A percentile compares a stretch with the other conserved stretches of the same genome.
Conservation (phyloP, 129 eudicot genomes). For the Heracleum sosnowskyi region DNA sequence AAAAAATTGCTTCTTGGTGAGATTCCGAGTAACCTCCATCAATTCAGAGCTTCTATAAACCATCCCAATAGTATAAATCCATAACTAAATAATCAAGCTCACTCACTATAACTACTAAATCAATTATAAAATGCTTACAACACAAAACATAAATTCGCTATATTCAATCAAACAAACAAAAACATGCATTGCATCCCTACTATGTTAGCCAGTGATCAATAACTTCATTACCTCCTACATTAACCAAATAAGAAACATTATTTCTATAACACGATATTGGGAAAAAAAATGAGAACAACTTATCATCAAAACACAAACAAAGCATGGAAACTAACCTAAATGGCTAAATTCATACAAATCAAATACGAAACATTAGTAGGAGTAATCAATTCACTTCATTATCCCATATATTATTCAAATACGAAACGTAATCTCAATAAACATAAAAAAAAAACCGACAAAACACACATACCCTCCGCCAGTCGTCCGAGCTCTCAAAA, state of each 20-base stretch:
- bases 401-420: background rate
- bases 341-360: background rate
- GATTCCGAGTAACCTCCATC: background rate
- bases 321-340: background rate
- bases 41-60: background rate
- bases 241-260: background rate
- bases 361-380: background rate
- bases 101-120: background rate
- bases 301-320: background rate
- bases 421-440: background rate
- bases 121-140: background rate
- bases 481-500: conserved; percentile 12
- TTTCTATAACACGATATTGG: background rate
- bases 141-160: background rate
- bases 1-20: background rate
- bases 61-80: background rate
- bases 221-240: background rate
- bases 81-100: background rate
- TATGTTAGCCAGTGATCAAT: background rate
- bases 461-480: conserved; percentile 3
- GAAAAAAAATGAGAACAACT: no score
- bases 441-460: background rate
- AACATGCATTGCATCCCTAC: background rate
- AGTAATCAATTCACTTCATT: background rate
- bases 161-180: background rate